Evolutionary conservation across 169 alveolate genomes (phyloP).

Genomic region (Babesia ovata): DNA sequence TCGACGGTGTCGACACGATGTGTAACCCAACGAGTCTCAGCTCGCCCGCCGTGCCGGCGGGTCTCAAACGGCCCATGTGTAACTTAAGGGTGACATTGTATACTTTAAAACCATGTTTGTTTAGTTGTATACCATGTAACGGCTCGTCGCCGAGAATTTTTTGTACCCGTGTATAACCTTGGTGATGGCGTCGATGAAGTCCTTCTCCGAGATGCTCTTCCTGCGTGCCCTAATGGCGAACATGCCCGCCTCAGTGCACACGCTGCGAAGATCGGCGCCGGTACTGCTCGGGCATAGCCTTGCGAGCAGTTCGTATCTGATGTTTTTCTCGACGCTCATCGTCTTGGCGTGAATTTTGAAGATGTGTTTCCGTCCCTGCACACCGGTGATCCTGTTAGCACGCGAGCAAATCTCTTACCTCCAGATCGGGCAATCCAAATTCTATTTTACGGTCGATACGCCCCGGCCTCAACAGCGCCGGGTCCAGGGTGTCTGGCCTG

Average conservation of each 20-base stretch:
- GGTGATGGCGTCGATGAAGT: conserved; percentile 94
- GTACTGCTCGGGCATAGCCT: conserved; percentile 97
- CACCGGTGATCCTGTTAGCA: neutral
- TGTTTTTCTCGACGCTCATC: conserved; percentile 94
- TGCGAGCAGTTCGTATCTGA: conserved; percentile 96
- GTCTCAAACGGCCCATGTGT: neutral
- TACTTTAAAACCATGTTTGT: neutral
- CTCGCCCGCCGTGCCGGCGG: too few species aligned
- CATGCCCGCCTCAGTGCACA: conserved; percentile 99
- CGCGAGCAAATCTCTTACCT: conserved; percentile 72
- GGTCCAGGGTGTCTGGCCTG: conserved; percentile 98
- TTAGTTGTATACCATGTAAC: conserved; percentile 97
- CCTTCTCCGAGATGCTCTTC: conserved; percentile 96
- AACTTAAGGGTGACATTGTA: neutral
- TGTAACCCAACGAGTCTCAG: conserved; percentile 24
- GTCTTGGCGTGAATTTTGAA: conserved; percentile 97
- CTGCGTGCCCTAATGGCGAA: conserved; percentile 98
- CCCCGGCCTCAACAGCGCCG: conserved; percentile 98
- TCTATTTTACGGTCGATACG: conserved; percentile 98
- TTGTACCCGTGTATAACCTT: conserved; percentile 97
- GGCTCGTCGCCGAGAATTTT: conserved; percentile 97
- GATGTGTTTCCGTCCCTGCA: conserved; percentile 92
- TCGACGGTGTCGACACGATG: conserved; percentile 4
- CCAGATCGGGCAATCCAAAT: conserved; percentile 97
- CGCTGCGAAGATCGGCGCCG: conserved; percentile 98